phyloP scores from a whole-genome alignment of 176 grass and related monocot species.

The Panicum miliaceum region DNA sequence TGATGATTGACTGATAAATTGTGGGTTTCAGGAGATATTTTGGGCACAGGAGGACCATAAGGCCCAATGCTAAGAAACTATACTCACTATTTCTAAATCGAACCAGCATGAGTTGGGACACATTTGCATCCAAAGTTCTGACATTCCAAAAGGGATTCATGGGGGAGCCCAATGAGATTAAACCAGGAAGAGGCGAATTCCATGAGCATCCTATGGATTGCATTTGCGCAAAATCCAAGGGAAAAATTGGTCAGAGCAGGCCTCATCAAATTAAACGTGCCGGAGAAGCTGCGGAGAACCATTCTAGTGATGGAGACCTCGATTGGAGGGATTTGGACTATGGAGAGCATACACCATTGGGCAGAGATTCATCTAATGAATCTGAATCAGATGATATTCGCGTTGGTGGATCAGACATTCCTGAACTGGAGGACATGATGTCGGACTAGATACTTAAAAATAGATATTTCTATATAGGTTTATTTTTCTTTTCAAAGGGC shows the following conservation, averaged over 20 bases:
- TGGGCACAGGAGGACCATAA: slow-evolving; percentile 94
- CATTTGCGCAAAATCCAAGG: slow-evolving; percentile 65
- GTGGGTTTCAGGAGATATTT: slow-evolving; percentile 88
- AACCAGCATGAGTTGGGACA: slow-evolving; percentile 79
- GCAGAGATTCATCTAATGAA: slow-evolving; percentile 50
- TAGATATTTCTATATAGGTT: slow-evolving; percentile 40
- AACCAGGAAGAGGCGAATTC: slow-evolving; percentile 86
- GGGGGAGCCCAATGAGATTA: slow-evolving; percentile 93
- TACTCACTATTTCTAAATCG: slow-evolving; percentile 78
- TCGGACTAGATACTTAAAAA: slow-evolving; percentile 57
- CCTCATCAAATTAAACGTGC: slow-evolving; percentile 24
- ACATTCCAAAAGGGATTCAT: slow-evolving; percentile 82
- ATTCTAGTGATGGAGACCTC: slow-evolving; percentile 46
- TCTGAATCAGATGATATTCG: slow-evolving; percentile 53
- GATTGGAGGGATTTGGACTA: slow-evolving; percentile 86
- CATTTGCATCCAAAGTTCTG: slow-evolving; percentile 78
- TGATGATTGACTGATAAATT: slow-evolving; percentile 42
- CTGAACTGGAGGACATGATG: slow-evolving; percentile 63
- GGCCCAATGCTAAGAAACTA: slow-evolving; percentile 94
- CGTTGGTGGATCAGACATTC: slow-evolving; percentile 52
- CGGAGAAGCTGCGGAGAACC: slow-evolving; percentile 43
- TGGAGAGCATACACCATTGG: slow-evolving; percentile 72
- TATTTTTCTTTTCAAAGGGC: slow-evolving; percentile 8
- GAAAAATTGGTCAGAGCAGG: slow-evolving; percentile 35
- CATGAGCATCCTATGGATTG: slow-evolving; percentile 89